Evolutionary conservation across 129 eudicot genomes (phyloP).

Genomic region (Artemisia tridentata): DNA sequence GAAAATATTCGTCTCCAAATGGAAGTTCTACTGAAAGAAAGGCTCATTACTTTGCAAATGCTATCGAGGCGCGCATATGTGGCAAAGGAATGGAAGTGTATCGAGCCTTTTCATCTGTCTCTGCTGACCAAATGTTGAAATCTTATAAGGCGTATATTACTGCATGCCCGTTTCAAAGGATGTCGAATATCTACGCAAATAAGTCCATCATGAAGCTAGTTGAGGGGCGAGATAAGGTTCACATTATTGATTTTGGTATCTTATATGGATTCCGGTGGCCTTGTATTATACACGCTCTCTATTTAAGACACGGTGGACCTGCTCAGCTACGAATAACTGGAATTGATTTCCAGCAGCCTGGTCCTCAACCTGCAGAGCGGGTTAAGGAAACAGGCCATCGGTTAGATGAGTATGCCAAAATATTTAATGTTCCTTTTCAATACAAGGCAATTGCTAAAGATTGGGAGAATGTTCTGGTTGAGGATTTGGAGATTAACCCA

Average conservation of each 20-base stretch:
- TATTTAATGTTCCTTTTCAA: constrained; percentile 46
- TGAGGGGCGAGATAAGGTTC: constrained; percentile 30
- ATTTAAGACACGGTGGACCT: constrained; percentile 44
- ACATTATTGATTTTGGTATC: constrained; percentile 55
- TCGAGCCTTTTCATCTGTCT: constrained; percentile 5
- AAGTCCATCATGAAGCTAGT: constrained; percentile 36
- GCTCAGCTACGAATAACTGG: constrained; percentile 51
- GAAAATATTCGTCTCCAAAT: constrained; percentile 37
- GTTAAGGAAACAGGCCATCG: constrained; percentile 52
- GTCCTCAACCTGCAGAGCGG: constrained; percentile 49
- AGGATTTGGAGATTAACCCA: constrained; percentile 41
- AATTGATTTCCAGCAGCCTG: constrained; percentile 50
- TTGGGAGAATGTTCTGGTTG: constrained; percentile 45
- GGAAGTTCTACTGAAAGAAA: constrained; percentile 33
- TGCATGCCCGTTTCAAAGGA: constrained; percentile 43
- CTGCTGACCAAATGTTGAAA: constrained; percentile 27
- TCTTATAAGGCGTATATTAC: constrained; percentile 25
- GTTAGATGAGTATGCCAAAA: constrained; percentile 38
- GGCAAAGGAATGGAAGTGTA: constrained; percentile 33
- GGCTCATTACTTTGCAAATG: constrained; percentile 44
- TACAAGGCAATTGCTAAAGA: constrained; percentile 43
- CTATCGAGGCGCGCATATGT: constrained; percentile 43
- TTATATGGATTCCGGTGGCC: constrained; percentile 60
- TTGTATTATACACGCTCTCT: constrained; percentile 38
- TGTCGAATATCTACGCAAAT: constrained; percentile 43